Base-by-base conservation (phyloP, 805 yeast genomes). In the Candida glaebosa region DNA sequence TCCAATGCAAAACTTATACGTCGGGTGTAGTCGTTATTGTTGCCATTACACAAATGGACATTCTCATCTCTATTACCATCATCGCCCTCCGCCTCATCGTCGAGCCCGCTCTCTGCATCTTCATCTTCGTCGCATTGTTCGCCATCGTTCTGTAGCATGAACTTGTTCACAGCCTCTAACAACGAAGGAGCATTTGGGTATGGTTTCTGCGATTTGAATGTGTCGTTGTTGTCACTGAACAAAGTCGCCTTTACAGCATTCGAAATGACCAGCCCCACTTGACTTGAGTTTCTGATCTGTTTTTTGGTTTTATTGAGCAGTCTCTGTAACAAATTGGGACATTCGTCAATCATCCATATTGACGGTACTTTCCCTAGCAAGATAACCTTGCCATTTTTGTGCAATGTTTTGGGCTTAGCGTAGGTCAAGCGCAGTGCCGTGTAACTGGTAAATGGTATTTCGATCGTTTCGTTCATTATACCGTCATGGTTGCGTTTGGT, bases 281-380 rank as follows among this genome's bases (percentile, higher is more conserved):
- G 7, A 28, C 31, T 14, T 14, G 16, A 28, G 14, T 28, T 36
- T 37, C 45, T 43, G n/a, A 48, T 47, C 20, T 41, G 41, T 15
- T 40, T 30, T 38, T 49, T 51, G 5, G 51, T 53, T 18, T 33
- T 15, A 18, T 31, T 39, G 4, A 45, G 20, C 7, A 54, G 44
- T 2, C 51, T 38, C 24, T 46, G 47, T 20, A 62, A 19, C n/a
- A 62, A 18, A 5, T 56, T 53, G n/a, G 51, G 51, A 17, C 49
- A 56, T 12, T 60, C 61, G 34, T 73, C 73, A 15, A 60, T 47
- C 14, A 65, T 53, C 88, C 87, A 84, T 9, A 73, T 55, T 18
- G 61, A 58, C 0, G 90, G 91, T 2, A 81, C 56, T 0, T 71
- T 66, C 0, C 91, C 91, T 4, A 85, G 48, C 6, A 82, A 60